A percentile compares a stretch with the other conserved stretches of the same genome.
Evolutionary conservation across 2,329 filamentous ascomycete species (phyloP).

Genomic region (Claviceps capensis): DNA sequence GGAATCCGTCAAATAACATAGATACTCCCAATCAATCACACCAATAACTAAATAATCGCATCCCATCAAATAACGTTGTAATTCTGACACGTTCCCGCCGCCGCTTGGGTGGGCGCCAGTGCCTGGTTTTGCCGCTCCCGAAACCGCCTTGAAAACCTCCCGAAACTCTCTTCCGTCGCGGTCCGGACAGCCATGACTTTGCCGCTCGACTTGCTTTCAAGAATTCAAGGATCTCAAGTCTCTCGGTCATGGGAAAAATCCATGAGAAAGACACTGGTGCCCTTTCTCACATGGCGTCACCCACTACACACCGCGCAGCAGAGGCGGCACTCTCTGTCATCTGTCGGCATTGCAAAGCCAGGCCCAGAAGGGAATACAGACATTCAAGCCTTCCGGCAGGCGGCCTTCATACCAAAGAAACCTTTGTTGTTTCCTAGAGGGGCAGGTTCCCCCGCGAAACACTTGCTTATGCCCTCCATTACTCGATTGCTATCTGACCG

Average conservation of each 20-base stretch:
- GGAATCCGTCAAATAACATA: too few relatives aligned
- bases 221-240: too few relatives aligned
- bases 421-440: slow-evolving; percentile 37
- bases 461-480: slow-evolving; percentile 23
- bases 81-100: too few relatives aligned
- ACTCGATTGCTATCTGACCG: slow-evolving; percentile 14
- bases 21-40: too few relatives aligned
- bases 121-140: slow-evolving; percentile 5
- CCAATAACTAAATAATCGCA: too few relatives aligned
- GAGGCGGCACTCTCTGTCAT: not conserved
- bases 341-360: slow-evolving; percentile 5
- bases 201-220: too few relatives aligned
- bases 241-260: not conserved
- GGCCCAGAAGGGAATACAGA: slow-evolving; percentile 10
- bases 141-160: not conserved
- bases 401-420: slow-evolving; percentile 35
- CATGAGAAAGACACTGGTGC: slow-evolving; percentile 2
- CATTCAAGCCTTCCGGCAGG: slow-evolving; percentile 34
- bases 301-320: not conserved
- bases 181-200: too few relatives aligned
- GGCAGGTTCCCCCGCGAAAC: slow-evolving; percentile 19
- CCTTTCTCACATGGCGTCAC: slow-evolving; percentile 1
- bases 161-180: too few relatives aligned
- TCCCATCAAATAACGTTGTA: too few relatives aligned
- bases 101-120: not conserved